Evolutionary conservation across 192 early-diverging fungal species (phyloP), one percentile per base, ranked within the genome.

Genomic region (Cladochytrium replicatum): DNA sequence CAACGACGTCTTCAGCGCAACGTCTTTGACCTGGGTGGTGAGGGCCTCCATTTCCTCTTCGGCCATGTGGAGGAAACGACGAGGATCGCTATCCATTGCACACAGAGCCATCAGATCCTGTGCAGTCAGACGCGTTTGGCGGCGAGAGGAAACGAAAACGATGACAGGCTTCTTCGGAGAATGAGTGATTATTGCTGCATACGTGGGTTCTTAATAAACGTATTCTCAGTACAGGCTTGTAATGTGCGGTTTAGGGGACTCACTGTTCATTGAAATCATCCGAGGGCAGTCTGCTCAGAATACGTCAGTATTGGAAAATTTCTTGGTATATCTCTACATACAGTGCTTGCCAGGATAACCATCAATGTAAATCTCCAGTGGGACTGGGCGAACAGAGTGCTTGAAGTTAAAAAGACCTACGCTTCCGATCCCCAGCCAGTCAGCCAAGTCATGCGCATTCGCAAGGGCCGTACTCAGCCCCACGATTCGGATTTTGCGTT

Each of bases 251-350:
- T n/a, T n/a, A n/a, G n/a, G n/a, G n/a, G n/a, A n/a, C n/a, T n/a
- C n/a, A n/a, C n/a, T 89, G 69, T 97, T 95, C 97, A 99, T 99
- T 23, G 91, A 81, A 34, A 87, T 86, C 97, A 99, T 97, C 39
- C 93, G 79, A 23, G 97, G 91, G 47, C 93, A 93, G 68, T 95
- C 58, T 60, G 40, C n/a, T n/a, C n/a, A n/a, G n/a, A n/a, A n/a
- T n/a, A n/a, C n/a, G n/a, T n/a, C n/a, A n/a, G n/a, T n/a, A n/a
- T n/a, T 32, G 5, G 49, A 6, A 15, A 47, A 54, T 4, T 8
- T 21, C 41, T 6, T 24, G 22, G 43, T 11, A 6, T 5, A 24
- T 3, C 11, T 55, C 15, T 26, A 64, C 52, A 38, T 42, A 66
- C 63, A 97, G 64, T 94, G 89, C 47, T 91, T 93, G 7, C 91